Base-by-base conservation (phyloP, 192 early-diverging fungal species). In the Phycomyces nitens region DNA sequence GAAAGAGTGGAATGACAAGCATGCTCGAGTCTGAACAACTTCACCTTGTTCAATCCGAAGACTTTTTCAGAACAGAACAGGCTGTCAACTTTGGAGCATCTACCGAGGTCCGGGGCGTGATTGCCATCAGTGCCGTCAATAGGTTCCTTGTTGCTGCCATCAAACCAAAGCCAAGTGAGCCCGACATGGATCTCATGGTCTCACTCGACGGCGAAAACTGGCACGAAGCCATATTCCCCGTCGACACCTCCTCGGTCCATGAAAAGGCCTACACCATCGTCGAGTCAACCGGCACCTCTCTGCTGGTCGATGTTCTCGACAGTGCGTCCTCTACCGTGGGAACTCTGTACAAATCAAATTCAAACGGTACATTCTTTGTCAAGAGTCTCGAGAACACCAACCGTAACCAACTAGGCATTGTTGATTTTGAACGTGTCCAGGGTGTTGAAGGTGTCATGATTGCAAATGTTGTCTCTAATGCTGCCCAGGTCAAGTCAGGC, bases 371-470 rank as follows among this genome's bases (percentile, higher is more conserved):
- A 0, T 88, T 88, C 63, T 99, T 94, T 70, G 84, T 86, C 42
- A 82, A 82, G 58, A 79, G 88, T 38, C 82, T 94, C 26, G 81
- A 92, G 29, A 80, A 93, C 71, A 91, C 90, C 18, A 94, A 99
- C 64, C 86, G 92, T 29, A 84, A 92, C 49, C 14, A 27, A 0
- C 41, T 72, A 8, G 96, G 94, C 18, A 66, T 83, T 26, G 92
- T 97, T 8, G 96, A 99, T 66, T 93, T 95, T 76, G 95, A 97
- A 78, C 82, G 89, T 10, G 82, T 95, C 29, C 85, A 93, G 41
- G 86, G 88, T 12, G 73, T 93, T 3, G 84, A 89, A 53, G 94
- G 93, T 16, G 88, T 97, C 11, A 72, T 93, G 29, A 69, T 96
- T 2, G 89, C 93, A 38, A 99, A 99, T 65, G 74, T 90, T 41